phyloP scores from a whole-genome alignment of 179 eudicot species.

The Pouteria campechiana region DNA sequence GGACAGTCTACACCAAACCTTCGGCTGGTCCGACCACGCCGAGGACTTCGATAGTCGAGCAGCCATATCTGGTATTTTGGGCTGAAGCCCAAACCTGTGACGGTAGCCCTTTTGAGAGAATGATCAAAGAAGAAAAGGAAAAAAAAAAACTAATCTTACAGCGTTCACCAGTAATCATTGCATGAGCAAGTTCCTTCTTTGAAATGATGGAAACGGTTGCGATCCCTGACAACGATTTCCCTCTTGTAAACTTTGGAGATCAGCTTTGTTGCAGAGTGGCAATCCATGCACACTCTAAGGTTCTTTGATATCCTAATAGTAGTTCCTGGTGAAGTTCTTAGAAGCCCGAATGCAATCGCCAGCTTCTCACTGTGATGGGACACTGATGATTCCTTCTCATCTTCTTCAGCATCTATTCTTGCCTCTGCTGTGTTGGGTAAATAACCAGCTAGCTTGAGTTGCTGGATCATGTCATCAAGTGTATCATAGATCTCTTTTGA shows the following conservation, averaged over 20 bases:
- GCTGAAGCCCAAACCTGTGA: no score
- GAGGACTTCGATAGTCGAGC: no score
- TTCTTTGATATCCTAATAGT: constrained; percentile 22
- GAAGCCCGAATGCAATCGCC: constrained; percentile 33
- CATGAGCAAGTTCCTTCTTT: constrained; percentile 28
- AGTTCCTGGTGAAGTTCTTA: constrained; percentile 18
- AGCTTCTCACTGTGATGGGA: constrained; percentile 36
- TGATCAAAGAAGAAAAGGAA: no score
- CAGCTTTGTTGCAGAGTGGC: constrained; percentile 25
- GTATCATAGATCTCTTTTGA: constrained; percentile 13
- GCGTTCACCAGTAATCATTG: constrained; percentile 25
- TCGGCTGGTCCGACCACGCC: no score
- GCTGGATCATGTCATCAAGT: constrained; percentile 15
- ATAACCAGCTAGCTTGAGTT: constrained; percentile 25
- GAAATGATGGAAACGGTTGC: constrained; percentile 32
- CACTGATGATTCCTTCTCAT: constrained; percentile 24
- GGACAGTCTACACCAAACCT: no score
- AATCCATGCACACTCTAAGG: constrained; percentile 25
- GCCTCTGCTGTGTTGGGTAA: constrained; percentile 18
- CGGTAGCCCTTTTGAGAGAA: no score
- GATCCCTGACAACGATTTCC: constrained; percentile 27
- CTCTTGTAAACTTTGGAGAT: constrained; percentile 22
- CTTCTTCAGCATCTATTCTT: constrained; percentile 27
- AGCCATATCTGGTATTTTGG: no score
- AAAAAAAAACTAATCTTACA: no score